Conservation (phyloP, 352 stramenopile genomes). For the Thraustochytrium striatum region DNA sequence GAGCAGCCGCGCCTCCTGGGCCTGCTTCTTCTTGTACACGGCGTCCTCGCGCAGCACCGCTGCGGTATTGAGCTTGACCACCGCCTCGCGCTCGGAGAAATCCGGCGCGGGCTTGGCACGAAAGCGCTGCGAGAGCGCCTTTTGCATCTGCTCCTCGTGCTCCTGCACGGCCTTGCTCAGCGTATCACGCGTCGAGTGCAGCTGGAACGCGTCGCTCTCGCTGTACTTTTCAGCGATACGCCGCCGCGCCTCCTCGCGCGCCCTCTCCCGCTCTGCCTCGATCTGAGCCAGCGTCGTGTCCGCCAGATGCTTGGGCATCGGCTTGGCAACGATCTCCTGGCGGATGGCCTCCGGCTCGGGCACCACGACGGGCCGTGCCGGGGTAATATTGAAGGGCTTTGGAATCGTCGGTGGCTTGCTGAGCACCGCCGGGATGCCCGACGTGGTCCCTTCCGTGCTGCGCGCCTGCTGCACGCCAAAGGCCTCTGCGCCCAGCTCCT, state of each 20-base stretch:
- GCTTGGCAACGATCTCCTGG: conserved; percentile 56
- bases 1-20: conserved; percentile 75
- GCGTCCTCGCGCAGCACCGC: conserved; percentile 83
- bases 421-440: not conserved
- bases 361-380: conserved; percentile 65
- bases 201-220: conserved; percentile 29
- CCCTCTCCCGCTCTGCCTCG: not conserved
- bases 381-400: conserved; percentile 74
- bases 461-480: conserved; percentile 43
- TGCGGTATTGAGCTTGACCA: conserved; percentile 78
- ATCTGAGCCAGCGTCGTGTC: conserved; percentile 5
- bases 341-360: conserved; percentile 72
- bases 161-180: conserved; percentile 33
- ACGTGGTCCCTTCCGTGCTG: not conserved
- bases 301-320: conserved; percentile 23
- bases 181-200: conserved; percentile 32
- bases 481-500: conserved; percentile 22
- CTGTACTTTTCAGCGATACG: too few species aligned
- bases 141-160: conserved; percentile 43
- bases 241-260: not conserved
- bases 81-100: conserved; percentile 49
- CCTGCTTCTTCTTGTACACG: conserved; percentile 82
- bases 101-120: conserved; percentile 53
- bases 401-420: conserved; percentile 62
- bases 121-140: conserved; percentile 55